A percentile compares a stretch with the other conserved stretches of the same genome.
These are phyloP conservation scores for Leucogyrophana mollusca DNA, from an alignment of 768 basidiomycete genomes.

Conservation along the genomic window DNA sequence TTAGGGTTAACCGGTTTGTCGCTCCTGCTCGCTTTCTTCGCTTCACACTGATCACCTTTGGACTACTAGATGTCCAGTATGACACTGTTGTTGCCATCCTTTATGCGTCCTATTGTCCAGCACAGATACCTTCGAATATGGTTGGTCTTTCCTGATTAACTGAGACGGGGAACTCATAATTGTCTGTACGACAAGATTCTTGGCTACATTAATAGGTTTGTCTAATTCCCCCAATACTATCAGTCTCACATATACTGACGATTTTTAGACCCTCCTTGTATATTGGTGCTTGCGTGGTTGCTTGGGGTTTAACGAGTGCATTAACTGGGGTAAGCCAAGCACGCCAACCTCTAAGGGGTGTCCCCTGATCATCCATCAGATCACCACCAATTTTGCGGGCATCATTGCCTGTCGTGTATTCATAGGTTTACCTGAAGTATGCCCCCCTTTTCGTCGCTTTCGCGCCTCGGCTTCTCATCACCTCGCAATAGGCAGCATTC, in stretches of 20 bases:
- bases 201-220: constrained; percentile 51
- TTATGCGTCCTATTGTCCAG: constrained; percentile 60
- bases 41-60: not conserved
- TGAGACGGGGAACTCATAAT: not conserved
- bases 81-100: constrained; percentile 50
- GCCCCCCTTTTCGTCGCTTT: not conserved
- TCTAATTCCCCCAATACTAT: not conserved
- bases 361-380: constrained; percentile 28
- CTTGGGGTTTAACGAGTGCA: constrained; percentile 64
- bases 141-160: constrained; percentile 24
- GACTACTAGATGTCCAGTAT: constrained; percentile 47
- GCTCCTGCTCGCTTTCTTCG: not conserved
- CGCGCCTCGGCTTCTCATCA: not conserved
- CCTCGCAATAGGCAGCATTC: constrained; percentile 47
- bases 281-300: constrained; percentile 56
- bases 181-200: constrained; percentile 41
- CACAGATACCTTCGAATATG: constrained; percentile 70
- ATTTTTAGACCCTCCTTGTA: constrained; percentile 61
- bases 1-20: constrained; percentile 30
- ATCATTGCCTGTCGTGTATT: constrained; percentile 58
- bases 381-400: constrained; percentile 52
- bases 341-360: not conserved
- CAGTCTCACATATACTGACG: no score
- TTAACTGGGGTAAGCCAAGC: constrained; percentile 63
- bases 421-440: constrained; percentile 60